Evolutionary conservation across 495 filamentous ascomycete species (phyloP).

Genomic region (Staphylotrichum longicolle): DNA sequence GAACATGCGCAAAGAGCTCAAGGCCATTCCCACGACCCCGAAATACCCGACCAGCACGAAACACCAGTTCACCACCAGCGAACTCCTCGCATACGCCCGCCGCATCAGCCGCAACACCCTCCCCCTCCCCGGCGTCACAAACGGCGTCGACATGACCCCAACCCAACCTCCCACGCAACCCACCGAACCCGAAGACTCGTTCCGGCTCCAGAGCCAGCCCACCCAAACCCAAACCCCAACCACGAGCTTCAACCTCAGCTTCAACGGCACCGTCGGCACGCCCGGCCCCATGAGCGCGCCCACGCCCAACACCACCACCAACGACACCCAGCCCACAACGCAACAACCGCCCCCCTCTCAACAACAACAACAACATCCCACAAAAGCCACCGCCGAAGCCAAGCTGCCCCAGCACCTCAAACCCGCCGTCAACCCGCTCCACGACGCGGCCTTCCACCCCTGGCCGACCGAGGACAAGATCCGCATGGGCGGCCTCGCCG

Average conservation of each 20-base stretch:
- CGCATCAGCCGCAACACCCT: slow-evolving; percentile 70
- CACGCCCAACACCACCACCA: slow-evolving; percentile 5
- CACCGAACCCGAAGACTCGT: slow-evolving; percentile 14
- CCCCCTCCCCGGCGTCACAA: slow-evolving; percentile 59
- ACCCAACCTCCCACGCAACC: slow-evolving; percentile 15
- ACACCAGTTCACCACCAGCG: slow-evolving; percentile 57
- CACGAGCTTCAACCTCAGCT: slow-evolving; percentile 25
- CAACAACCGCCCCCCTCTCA: background rate
- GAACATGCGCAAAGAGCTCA: slow-evolving; percentile 63
- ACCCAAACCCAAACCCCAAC: slow-evolving; percentile 20
- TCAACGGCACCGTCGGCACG: slow-evolving; percentile 16
- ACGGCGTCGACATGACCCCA: slow-evolving; percentile 30
- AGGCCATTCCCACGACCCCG: slow-evolving; percentile 53
- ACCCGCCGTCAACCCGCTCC: slow-evolving; percentile 52
- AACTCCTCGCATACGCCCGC: slow-evolving; percentile 70
- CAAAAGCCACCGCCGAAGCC: slow-evolving; percentile 20
- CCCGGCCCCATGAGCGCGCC: slow-evolving; percentile 7
- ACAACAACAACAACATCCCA: background rate
- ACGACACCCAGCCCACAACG: background rate
- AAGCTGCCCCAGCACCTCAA: slow-evolving; percentile 41
- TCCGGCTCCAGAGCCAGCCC: slow-evolving; percentile 9
- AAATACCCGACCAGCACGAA: slow-evolving; percentile 41
- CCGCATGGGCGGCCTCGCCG: slow-evolving; percentile 59
- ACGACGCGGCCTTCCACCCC: slow-evolving; percentile 55
- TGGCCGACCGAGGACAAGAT: slow-evolving; percentile 68